These are phyloP conservation scores for Achaetomiella virescens DNA, from an alignment of 495 filamentous ascomycete genomes.

Conservation along the genomic window DNA sequence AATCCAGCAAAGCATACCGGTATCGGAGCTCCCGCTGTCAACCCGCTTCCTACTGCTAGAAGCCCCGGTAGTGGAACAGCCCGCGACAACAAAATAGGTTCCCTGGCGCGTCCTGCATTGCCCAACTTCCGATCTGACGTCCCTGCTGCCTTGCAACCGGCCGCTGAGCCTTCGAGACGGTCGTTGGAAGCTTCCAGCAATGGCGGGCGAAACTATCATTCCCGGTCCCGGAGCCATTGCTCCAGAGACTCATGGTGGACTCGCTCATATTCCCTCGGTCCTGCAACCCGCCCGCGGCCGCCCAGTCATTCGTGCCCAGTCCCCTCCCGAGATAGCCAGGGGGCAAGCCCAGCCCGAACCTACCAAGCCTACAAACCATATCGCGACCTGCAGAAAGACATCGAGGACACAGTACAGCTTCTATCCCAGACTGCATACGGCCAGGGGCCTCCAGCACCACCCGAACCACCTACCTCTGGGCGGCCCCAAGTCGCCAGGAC, in stretches of 20 bases:
- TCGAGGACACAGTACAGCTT: slow-evolving; percentile 17
- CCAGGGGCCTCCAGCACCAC: background rate
- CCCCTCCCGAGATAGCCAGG: slow-evolving; percentile 11
- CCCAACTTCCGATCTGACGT: slow-evolving; percentile 9
- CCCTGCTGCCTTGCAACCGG: slow-evolving; percentile 10
- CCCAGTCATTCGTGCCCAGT: slow-evolving; percentile 5
- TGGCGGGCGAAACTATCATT: slow-evolving; percentile 1
- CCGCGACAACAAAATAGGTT: slow-evolving; percentile 12
- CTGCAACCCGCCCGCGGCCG: slow-evolving; percentile 34
- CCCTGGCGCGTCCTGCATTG: slow-evolving; percentile 1
- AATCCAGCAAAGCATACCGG: slow-evolving; percentile 20
- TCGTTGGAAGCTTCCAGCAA: slow-evolving; percentile 5
- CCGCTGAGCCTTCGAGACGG: slow-evolving; percentile 8
- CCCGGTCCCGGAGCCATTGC: slow-evolving; percentile 2
- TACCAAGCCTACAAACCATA: slow-evolving; percentile 20
- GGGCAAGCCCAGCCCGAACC: slow-evolving; percentile 5
- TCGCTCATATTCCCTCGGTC: slow-evolving; percentile 27
- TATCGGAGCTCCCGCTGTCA: slow-evolving; percentile 6
- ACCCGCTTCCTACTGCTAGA: slow-evolving; percentile 12
- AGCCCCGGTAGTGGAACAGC: background rate
- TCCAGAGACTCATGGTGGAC: background rate
- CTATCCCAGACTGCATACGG: slow-evolving; percentile 8
- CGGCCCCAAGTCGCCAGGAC: slow-evolving; percentile 17
- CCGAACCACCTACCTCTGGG: background rate
- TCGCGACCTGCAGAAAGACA: slow-evolving; percentile 11